A percentile compares a stretch with the other conserved stretches of the same genome.
Evolutionary conservation across 1,284 basidiomycete genomes (phyloP).

Genomic region (Trichosporon sp.): DNA sequence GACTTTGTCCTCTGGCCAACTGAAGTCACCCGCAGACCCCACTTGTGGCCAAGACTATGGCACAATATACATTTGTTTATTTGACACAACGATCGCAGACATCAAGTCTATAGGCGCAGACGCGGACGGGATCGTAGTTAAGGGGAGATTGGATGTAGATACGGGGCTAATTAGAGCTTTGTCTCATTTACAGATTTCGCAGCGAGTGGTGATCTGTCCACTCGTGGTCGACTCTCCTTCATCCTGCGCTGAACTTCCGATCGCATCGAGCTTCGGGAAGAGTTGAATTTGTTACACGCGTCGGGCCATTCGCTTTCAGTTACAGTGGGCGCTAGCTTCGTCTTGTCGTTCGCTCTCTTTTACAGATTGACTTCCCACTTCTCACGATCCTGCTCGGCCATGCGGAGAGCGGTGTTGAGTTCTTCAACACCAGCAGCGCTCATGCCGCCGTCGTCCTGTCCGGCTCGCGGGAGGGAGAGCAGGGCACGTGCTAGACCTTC

Average conservation of each 20-base stretch:
- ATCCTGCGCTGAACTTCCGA: too few species aligned
- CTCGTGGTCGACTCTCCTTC: too few species aligned
- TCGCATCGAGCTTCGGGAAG: too few species aligned
- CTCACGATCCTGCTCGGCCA: constrained; percentile 17
- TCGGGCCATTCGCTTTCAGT: too few species aligned
- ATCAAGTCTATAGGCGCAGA: not conserved
- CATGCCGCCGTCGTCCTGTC: constrained; percentile 6
- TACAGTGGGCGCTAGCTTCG: not conserved
- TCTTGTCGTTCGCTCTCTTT: not conserved
- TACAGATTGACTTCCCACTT: constrained; percentile 10
- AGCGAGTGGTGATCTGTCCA: too few species aligned
- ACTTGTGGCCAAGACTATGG: too few species aligned
- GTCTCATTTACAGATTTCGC: too few species aligned
- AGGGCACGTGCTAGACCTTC: constrained; percentile 22
- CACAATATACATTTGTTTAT: not conserved
- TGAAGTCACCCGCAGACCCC: too few species aligned
- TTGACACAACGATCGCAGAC: not conserved
- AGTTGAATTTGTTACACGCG: too few species aligned
- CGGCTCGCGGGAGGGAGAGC: constrained; percentile 17
- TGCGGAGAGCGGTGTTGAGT: constrained; percentile 16
- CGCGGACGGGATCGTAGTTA: not conserved
- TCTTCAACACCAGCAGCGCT: constrained; percentile 5
- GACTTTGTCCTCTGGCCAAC: too few species aligned
- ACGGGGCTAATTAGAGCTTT: not conserved
- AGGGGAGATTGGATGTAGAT: not conserved